Conservation (phyloP, 345 rosid species). For the Adansonia digitata region DNA sequence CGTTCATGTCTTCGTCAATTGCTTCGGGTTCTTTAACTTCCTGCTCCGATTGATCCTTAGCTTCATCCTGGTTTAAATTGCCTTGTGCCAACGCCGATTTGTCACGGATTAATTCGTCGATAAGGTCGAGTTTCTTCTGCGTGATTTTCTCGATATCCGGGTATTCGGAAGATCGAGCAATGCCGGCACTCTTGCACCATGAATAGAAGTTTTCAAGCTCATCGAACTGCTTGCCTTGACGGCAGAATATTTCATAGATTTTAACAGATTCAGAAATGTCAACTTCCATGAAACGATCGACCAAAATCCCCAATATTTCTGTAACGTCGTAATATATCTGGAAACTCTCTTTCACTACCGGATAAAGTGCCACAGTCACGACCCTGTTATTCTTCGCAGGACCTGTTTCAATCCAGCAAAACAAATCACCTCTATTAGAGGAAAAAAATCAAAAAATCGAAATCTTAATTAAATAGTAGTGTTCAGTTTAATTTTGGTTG, state of each 20-base stretch:
- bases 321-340: slow-evolving; percentile 56
- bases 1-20: slow-evolving; percentile 44
- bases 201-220: slow-evolving; percentile 58
- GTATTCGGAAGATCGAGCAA: slow-evolving; percentile 71
- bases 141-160: slow-evolving; percentile 77
- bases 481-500: too few species aligned
- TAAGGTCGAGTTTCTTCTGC: slow-evolving; percentile 67
- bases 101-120: slow-evolving; percentile 81
- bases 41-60: slow-evolving; percentile 24
- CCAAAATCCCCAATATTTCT: slow-evolving; percentile 52
- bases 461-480: too few species aligned
- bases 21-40: slow-evolving; percentile 19
- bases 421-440: too few species aligned
- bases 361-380: slow-evolving; percentile 70
- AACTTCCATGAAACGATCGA: slow-evolving; percentile 73
- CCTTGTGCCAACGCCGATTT: slow-evolving; percentile 43
- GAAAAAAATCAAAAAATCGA: too few species aligned
- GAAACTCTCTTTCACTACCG: slow-evolving; percentile 72
- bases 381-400: slow-evolving; percentile 59
- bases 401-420: slow-evolving; percentile 35
- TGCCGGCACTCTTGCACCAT: slow-evolving; percentile 67
- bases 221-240: slow-evolving; percentile 58
- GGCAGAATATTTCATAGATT: slow-evolving; percentile 61
- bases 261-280: slow-evolving; percentile 57
- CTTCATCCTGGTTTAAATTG: slow-evolving; percentile 12